Base-by-base conservation (phyloP, 768 basidiomycete genomes). In the Termitomyces heimii region DNA sequence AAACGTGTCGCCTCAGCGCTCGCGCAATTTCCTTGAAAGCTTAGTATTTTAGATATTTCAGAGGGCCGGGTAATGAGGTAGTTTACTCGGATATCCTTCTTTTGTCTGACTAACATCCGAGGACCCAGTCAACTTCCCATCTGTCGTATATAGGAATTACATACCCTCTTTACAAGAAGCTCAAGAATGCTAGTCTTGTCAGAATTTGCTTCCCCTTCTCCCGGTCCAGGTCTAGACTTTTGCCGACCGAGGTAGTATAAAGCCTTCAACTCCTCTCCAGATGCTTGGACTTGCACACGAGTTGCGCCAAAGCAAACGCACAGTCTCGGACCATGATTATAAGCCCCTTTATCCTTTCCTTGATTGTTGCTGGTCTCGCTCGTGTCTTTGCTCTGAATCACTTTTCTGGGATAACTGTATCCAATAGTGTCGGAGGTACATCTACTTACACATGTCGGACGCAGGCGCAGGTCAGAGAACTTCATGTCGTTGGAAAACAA, bases 401-500 rank as follows among this genome's bases (percentile, higher is more conserved):
- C 45, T 75, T 74, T 54, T 63, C 56, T 20, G 74, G 73, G 3
- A 51, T 75, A 13, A 64, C 63, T 2, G 66, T 62, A 5, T 70
- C 73, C 10, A 75, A 74, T 60, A 65, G 70, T 48, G 63, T 64
- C 22, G 67, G 63, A 8, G 61, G 63, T 9, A 61, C 57, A 13
- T 50, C 60, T 0, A 16, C 65, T 3, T 75, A 71, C 55, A 70
- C 68, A 6, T 74, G 73, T 56, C 63, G 73, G 31, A 70, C 70
- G 4, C 72, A 74, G 57, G 63, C 62, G 10, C 67, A 75, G 58
- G 73, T 71, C 20, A 57, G 62, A 53, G 28, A 4, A 53, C 28
- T 39, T 28, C 24, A 16, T 44, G 22, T 12, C 16, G 7, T 43
- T 29, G 20, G 6, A 28, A 29, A n/a, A 16, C 9, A 5, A 29